Evolutionary conservation across 257 asterid genomes (phyloP).

Genomic region (Gentiana macrophylla): DNA sequence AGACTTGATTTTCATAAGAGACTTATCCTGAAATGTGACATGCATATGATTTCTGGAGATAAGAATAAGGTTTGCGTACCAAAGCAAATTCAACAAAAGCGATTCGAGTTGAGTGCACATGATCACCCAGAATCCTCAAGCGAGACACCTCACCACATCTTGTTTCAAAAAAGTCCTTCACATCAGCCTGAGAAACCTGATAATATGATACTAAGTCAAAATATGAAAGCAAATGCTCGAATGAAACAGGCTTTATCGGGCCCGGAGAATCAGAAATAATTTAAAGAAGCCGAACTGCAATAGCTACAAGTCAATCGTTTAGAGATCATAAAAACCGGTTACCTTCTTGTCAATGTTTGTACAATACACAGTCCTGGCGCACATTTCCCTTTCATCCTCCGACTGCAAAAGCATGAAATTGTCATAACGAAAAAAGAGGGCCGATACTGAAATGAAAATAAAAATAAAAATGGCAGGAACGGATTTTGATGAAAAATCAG

Average conservation of each 20-base stretch:
- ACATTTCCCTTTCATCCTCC: slow-evolving; percentile 96
- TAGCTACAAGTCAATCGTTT: not conserved
- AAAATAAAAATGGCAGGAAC: not conserved
- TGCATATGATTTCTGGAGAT: no score
- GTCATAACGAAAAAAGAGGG: not conserved
- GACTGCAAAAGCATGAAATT: slow-evolving; percentile 33
- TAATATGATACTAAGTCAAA: not conserved
- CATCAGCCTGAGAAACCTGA: slow-evolving; percentile 78
- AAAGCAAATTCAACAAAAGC: slow-evolving; percentile 74
- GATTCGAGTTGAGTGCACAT: slow-evolving; percentile 79
- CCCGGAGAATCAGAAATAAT: no score
- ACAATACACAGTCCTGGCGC: slow-evolving; percentile 95
- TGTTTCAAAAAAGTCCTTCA: slow-evolving; percentile 73
- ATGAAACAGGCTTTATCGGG: no score
- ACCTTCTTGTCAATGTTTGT: slow-evolving; percentile 94
- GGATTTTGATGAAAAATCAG: not conserved
- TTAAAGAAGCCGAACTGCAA: no score
- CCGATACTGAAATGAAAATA: slow-evolving; percentile 3
- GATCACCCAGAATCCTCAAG: slow-evolving; percentile 91
- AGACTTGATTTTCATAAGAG: no score
- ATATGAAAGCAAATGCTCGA: no score
- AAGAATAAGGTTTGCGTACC: no score
- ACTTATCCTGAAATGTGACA: no score
- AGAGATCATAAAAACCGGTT: slow-evolving; percentile 1
- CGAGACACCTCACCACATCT: slow-evolving; percentile 96